phyloP scores from a whole-genome alignment of 2,329 filamentous ascomycete genomes.

The Scedosporium aurantiacum region DNA sequence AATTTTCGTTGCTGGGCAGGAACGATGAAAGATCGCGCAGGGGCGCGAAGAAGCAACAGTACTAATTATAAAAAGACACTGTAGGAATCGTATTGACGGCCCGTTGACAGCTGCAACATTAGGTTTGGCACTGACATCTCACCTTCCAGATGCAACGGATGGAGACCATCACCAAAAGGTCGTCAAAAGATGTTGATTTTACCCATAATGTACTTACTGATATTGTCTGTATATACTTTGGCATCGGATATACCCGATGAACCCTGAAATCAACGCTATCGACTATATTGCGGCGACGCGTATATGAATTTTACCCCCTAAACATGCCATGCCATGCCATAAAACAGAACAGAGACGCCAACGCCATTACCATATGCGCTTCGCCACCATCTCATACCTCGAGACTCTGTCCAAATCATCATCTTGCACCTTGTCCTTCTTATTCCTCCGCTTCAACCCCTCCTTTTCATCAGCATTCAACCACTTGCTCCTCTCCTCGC shows the following conservation, averaged over 20 bases:
- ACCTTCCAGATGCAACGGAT: too few species aligned
- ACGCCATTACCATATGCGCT: conserved; percentile 73
- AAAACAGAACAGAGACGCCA: not conserved
- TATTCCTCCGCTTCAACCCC: conserved; percentile 43
- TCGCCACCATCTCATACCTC: conserved; percentile 92
- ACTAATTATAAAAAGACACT: not conserved
- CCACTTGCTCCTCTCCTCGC: conserved; percentile 74
- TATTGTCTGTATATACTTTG: too few species aligned
- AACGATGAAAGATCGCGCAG: not conserved
- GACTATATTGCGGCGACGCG: not conserved
- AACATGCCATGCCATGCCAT: not conserved
- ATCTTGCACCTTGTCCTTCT: conserved; percentile 35
- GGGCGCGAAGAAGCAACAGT: not conserved
- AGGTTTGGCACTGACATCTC: not conserved
- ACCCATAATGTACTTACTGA: too few species aligned
- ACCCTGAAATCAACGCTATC: not conserved
- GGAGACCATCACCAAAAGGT: too few species aligned
- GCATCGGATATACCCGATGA: too few species aligned
- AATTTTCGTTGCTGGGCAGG: not conserved
- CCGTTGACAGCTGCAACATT: not conserved
- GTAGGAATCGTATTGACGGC: not conserved
- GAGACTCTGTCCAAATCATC: conserved; percentile 51
- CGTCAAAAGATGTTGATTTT: too few species aligned
- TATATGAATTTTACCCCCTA: not conserved
- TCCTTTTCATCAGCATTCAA: conserved; percentile 81